Conservation (phyloP, 495 filamentous ascomycete genomes). For the Neurospora terricola region DNA sequence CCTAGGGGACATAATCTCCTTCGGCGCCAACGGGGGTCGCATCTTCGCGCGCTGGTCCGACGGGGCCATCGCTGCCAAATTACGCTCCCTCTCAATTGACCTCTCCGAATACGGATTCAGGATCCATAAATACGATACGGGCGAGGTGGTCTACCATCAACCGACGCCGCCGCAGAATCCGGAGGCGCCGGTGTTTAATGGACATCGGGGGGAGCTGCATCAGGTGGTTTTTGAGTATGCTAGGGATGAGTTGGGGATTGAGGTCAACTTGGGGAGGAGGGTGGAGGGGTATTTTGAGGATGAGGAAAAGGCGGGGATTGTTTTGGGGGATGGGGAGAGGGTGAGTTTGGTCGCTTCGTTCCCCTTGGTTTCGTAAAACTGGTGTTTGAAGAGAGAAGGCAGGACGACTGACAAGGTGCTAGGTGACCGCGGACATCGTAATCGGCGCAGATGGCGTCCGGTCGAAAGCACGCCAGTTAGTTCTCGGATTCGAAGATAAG, state of each 20-base stretch:
- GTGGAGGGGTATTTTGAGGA: constrained; percentile 50
- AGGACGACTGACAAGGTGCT: not conserved
- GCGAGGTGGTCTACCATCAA: constrained; percentile 51
- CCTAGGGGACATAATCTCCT: constrained; percentile 56
- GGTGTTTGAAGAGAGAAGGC: not conserved
- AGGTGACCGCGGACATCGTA: constrained; percentile 42
- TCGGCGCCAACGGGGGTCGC: constrained; percentile 49
- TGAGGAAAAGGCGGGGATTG: constrained; percentile 40
- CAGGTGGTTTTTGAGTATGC: constrained; percentile 50
- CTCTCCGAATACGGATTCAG: constrained; percentile 44
- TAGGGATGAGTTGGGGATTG: constrained; percentile 42
- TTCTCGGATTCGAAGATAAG: constrained; percentile 50
- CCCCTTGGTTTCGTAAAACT: no score
- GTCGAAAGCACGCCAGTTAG: constrained; percentile 47
- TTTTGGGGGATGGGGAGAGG: constrained; percentile 41
- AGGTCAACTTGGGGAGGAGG: constrained; percentile 42
- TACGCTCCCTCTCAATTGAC: constrained; percentile 44
- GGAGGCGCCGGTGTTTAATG: constrained; percentile 50
- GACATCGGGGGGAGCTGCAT: constrained; percentile 50
- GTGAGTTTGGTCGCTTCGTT: constrained; percentile 6
- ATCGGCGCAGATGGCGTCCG: constrained; percentile 52
- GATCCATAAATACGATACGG: constrained; percentile 51
- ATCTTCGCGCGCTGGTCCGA: constrained; percentile 45
- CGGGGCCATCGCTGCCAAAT: constrained; percentile 33
- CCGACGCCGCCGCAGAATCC: constrained; percentile 29